Base-by-base conservation (phyloP, 2,329 filamentous ascomycete genomes). In the Pochonia chlamydosporia region DNA sequence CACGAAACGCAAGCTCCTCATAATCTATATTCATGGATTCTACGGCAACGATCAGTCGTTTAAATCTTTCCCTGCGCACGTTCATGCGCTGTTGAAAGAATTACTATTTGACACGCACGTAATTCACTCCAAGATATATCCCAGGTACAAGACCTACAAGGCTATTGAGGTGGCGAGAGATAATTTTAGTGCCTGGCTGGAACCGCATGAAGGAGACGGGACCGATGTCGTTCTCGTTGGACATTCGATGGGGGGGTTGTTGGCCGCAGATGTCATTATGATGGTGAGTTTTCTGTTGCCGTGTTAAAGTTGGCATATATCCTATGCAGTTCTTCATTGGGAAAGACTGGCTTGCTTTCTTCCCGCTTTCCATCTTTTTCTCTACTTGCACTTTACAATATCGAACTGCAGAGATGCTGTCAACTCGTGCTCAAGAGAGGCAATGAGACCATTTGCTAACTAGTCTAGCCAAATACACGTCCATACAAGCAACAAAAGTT, bases 11-110 rank as follows among this genome's bases (percentile, higher is more conserved):
- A 79, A 73, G 23, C 72, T 96, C 21, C 75, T 96, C 2, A 63
- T 95, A 20, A 72, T 96, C 45, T 96, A 90, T 62, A 82, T 96
- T 47, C 91, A 96, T 69, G 90, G 91, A 51, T 96, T 95, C 68
- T 85, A 93, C 75, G 90, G 91, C 44, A 85, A 88, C 50, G 87
- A 93, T 63, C 85, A 86, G 26, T 95, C 87, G 49, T 96, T 96
- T 62, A 80, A 84, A 52, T 88, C 85, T 39, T 95, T 96, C 57
- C 91, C 91, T 1, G 87, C 87, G 7, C 89, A 96, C 68, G 79
- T 96, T 4, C 91, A 96, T 63, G 79, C 82, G 55, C 75, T 87
- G 30, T 72, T 95, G 33, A 81, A 81, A 11, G 72, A 79, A 8
- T 73, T 83, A 1, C 68, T 96, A 11, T 71, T 73, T 20, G 83